Percentiles rank a stretch among this genome's conserved stretches.
These are phyloP conservation scores for Fusarium avenaceum DNA, from an alignment of 2,329 filamentous ascomycete species.

Conservation along the genomic window DNA sequence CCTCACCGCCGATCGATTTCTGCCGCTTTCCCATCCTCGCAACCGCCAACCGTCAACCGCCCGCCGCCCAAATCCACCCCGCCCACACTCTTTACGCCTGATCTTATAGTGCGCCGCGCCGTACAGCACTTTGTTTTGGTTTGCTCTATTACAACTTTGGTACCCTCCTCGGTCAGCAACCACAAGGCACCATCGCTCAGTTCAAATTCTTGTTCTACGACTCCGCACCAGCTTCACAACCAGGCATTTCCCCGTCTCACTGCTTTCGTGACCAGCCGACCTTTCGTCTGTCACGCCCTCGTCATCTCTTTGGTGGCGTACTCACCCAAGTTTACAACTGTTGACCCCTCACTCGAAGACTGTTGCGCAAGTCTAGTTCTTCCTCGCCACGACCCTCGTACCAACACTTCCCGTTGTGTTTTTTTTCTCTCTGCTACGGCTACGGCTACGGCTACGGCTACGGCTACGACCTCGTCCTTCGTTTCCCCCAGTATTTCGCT, in stretches of 20 bases:
- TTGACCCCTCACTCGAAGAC: slow-evolving; percentile 44
- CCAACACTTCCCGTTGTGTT: slow-evolving; percentile 41
- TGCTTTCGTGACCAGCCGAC: slow-evolving; percentile 47
- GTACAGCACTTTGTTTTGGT: slow-evolving; percentile 36
- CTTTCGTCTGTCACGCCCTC: slow-evolving; percentile 46
- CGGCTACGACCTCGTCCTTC: slow-evolving; percentile 42
- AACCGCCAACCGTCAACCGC: slow-evolving; percentile 14
- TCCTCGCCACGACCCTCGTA: slow-evolving; percentile 48
- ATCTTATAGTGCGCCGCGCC: slow-evolving; percentile 47
- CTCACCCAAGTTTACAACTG: slow-evolving; percentile 38
- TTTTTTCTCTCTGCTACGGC: slow-evolving; percentile 5
- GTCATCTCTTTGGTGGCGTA: slow-evolving; percentile 47
- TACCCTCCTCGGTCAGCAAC: slow-evolving; percentile 47
- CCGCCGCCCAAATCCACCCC: slow-evolving; percentile 44
- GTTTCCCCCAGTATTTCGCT: slow-evolving; percentile 37
- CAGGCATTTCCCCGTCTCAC: slow-evolving; percentile 49
- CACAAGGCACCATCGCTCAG: slow-evolving; percentile 35
- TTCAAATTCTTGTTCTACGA: slow-evolving; percentile 40
- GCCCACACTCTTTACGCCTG: slow-evolving; percentile 48
- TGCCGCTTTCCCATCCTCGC: slow-evolving; percentile 43
- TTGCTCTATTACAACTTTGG: slow-evolving; percentile 44
- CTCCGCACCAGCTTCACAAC: slow-evolving; percentile 40
- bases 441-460: slow-evolving; percentile 33
- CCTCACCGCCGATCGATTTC: slow-evolving; percentile 51
- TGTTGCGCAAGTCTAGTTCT: slow-evolving; percentile 48